These are phyloP conservation scores for Entrophospora sp. DNA, from an alignment of 192 early-diverging fungal genomes.

Conservation along the genomic window DNA sequence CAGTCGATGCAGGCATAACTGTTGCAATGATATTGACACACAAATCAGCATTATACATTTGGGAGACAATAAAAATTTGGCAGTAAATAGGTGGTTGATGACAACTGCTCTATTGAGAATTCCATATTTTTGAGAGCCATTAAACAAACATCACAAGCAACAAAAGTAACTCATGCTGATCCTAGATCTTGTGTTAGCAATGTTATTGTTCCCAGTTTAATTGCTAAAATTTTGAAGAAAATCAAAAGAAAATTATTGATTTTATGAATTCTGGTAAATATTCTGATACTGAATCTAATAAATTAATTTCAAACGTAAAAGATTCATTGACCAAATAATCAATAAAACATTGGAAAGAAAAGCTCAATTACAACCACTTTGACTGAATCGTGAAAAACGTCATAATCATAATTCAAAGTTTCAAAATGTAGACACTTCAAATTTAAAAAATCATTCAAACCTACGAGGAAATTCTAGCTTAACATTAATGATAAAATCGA, in stretches of 20 bases:
- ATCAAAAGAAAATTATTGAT: slow-evolving; percentile 29
- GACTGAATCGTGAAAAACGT: too few species aligned
- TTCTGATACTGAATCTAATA: slow-evolving; percentile 18
- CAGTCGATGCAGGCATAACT: slow-evolving; percentile 46
- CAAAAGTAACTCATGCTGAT: slow-evolving; percentile 37
- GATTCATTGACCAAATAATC: too few species aligned
- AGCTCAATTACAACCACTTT: too few species aligned
- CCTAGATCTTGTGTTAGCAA: slow-evolving; percentile 31
- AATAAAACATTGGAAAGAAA: too few species aligned
- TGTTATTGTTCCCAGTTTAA: slow-evolving; percentile 25
- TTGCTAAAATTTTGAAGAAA: slow-evolving; percentile 26
- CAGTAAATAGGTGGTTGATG: slow-evolving; percentile 36
- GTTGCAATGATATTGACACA: slow-evolving; percentile 42
- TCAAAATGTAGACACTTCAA: too few species aligned
- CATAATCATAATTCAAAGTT: too few species aligned
- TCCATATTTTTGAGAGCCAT: slow-evolving; percentile 32
- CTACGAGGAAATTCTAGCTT: too few species aligned
- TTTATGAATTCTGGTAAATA: too few species aligned
- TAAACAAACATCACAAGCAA: slow-evolving; percentile 29
- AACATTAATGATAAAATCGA: too few species aligned
- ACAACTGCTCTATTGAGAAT: slow-evolving; percentile 30
- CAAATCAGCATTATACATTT: slow-evolving; percentile 31
- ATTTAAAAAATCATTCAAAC: too few species aligned
- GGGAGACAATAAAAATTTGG: slow-evolving; percentile 27
- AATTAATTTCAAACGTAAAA: not conserved